phyloP scores from a whole-genome alignment of 305 asterid species.

The Ruellia speciosa region DNA sequence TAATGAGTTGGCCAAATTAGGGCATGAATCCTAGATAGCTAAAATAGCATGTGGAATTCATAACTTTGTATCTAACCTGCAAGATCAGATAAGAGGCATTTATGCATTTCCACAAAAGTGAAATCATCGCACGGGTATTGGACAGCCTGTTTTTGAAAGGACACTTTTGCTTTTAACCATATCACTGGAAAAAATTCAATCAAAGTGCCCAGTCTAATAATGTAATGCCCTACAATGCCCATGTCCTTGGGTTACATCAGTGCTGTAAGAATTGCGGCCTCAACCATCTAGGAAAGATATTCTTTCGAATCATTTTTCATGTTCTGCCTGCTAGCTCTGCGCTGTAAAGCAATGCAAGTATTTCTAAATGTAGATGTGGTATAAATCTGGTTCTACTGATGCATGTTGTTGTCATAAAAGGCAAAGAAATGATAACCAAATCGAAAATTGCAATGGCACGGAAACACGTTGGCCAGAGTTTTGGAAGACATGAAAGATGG shows the following conservation, averaged over 20 bases:
- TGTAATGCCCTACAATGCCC: not conserved
- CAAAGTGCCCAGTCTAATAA: not conserved
- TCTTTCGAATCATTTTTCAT: slow-evolving; percentile 9
- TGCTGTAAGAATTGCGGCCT: not conserved
- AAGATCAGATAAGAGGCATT: slow-evolving; percentile 10
- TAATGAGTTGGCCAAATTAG: not conserved
- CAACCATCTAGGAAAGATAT: not conserved
- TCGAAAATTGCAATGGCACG: not conserved
- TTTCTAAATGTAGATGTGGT: not conserved
- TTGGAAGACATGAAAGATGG: not conserved
- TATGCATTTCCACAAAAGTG: slow-evolving; percentile 17
- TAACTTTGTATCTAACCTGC: not conserved
- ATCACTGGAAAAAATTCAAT: not conserved
- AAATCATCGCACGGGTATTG: slow-evolving; percentile 12
- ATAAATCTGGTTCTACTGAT: not conserved
- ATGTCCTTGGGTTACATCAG: not conserved
- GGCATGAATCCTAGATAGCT: not conserved
- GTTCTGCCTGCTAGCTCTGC: not conserved
- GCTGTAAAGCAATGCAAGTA: not conserved
- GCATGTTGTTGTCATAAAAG: not conserved
- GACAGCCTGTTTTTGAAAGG: slow-evolving; percentile 15
- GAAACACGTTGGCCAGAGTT: not conserved
- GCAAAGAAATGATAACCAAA: not conserved
- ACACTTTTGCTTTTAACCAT: not conserved
- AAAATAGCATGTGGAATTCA: not conserved